Evolutionary conservation across 352 stramenopile genomes (phyloP), one percentile per base, ranked within the genome.

Genomic region (Albugo laibachii): DNA sequence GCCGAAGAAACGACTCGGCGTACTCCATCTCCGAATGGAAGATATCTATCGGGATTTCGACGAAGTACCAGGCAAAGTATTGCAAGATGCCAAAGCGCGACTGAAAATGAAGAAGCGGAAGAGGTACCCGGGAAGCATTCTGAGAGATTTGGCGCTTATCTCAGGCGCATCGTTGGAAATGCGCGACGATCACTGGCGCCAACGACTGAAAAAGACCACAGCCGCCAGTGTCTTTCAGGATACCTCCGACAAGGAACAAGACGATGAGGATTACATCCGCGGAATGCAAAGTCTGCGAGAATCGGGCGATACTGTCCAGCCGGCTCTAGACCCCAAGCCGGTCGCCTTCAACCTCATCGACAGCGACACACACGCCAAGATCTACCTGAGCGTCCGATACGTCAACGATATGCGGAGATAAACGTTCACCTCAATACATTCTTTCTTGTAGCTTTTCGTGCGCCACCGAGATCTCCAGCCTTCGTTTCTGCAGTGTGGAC

Each of bases 1-100:
- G 31, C 65, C 71, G 24, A 83, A 85, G 50, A 92, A 92, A 50
- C 57, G 60, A 5, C 59, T 92, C 11, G 78, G 78, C 4, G 76
- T 61, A 48, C 53, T 88, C 38, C 62, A 65, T 4, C 71, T 87
- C 38, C 85, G 75, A 16, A 69, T 88, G 46, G 71, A 92, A 38
- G 71, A 92, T n/a, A 82, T 92, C 31, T 88, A 84, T 50, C 71
- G 72, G 35, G 65, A 88, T 27, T 92, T 87, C 44, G 62, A 84
- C 13, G 54, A 69, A 1, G 63, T 92, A 24, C 75, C 78, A 8
- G 66, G 65, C 12, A 81, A 84, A 51, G 56, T 88, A 13, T 57
- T 88, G 36, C 39, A 63, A 19, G 69, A 88, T 50, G 61, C 69
- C 38, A 75, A 69, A 49, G 62, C 72, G 13, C 88, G 88, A 54